Evolutionary conservation across 78 protist genomes (phyloP).

Genomic region (Bigelowiella natans): DNA sequence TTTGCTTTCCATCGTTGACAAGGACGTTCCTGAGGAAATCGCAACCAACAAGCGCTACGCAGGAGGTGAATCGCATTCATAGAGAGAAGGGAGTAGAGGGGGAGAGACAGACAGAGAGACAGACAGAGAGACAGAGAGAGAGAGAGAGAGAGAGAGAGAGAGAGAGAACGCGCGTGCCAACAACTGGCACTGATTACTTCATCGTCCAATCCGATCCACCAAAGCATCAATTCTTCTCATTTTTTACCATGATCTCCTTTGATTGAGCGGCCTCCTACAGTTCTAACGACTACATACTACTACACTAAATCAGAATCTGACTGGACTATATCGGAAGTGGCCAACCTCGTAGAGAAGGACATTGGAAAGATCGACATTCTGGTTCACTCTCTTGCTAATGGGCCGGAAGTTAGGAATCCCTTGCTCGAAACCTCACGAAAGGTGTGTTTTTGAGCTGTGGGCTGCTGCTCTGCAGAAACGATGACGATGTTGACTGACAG

Average conservation of each 20-base stretch:
- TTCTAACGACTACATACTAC: too few relatives aligned
- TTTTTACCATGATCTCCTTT: too few relatives aligned
- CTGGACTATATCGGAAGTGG: neutral
- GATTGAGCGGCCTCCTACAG: too few relatives aligned
- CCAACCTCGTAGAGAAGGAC: neutral
- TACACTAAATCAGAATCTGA: too few relatives aligned
- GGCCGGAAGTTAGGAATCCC: constrained; percentile 36
- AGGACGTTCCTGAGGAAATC: constrained; percentile 30
- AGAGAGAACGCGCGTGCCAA: too few relatives aligned
- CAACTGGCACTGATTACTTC: too few relatives aligned
- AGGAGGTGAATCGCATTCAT: neutral
- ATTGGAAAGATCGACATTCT: constrained; percentile 34
- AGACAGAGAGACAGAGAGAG: too few relatives aligned
- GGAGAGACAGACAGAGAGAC: constrained; percentile 16
- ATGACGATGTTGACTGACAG: neutral
- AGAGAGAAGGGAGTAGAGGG: neutral
- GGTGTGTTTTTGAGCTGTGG: neutral
- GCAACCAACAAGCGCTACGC: constrained; percentile 39
- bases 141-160: too few relatives aligned
- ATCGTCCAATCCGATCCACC: too few relatives aligned
- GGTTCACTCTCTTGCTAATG: constrained; percentile 43
- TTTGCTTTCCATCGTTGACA: neutral
- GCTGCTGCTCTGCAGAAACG: too few relatives aligned
- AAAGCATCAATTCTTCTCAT: too few relatives aligned
- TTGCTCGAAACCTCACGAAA: constrained; percentile 21